Base-by-base conservation (phyloP, 805 yeast species). In the Vanderwaltozyma verrucispora region DNA sequence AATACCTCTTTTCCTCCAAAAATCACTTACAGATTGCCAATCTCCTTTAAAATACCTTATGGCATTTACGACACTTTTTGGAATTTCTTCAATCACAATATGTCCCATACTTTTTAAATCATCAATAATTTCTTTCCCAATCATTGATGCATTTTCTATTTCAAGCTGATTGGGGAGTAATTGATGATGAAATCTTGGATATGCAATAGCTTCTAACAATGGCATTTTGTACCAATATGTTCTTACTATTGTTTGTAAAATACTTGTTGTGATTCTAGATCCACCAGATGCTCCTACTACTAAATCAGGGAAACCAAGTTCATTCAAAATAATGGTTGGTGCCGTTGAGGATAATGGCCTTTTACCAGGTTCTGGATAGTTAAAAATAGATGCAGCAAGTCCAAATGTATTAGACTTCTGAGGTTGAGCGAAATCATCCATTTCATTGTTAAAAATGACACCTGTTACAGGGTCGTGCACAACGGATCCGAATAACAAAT, bases 211-310 rank as follows among this genome's bases (percentile, higher is more conserved):
- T 38, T 83, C 79, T 17, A 85, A 62, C 4, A 87, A 53, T 1
- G 77, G 68, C 62, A 75, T 54, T 2, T 69, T 59, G 50, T 76
- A 73, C 53, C 74, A 75, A 44, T 78, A 76, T 3, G 66, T 62
- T 37, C 96, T 63, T 1, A 83, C 68, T 14, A 89, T 70, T 0
- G 89, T 87, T 55, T 87, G 92, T 39, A 89, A 71, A 4, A 89
- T 75, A 1, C 94, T 74, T 0, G 95, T 84, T 12, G 82, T 68
- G 35, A 89, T 89, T 38, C 92, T 66, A 6, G 92, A 80, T 0
- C 97, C 97, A 9, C 98, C 98, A 2, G 96, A 94, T 1, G 95
- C 92, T 0, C 96, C 97, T 41, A 89, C 70, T 5, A 81, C 73
- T 19, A 83, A 54, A 46, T 80, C 87, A 0, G 81, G 75, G 8